Evolutionary conservation across 805 yeast species (phyloP).

Genomic region (Candida caryicola): DNA sequence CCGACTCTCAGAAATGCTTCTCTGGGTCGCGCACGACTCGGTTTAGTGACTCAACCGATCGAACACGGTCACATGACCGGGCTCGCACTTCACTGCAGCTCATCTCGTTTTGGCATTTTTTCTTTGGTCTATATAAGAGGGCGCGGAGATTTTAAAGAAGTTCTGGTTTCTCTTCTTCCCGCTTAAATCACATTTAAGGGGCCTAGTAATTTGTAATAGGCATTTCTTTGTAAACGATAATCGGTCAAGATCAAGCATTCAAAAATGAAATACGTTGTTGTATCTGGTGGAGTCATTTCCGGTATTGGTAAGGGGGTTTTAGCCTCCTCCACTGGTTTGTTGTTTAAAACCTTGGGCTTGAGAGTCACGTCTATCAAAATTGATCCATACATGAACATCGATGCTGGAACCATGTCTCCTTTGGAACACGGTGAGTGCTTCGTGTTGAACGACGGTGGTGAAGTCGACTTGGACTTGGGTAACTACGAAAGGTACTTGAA

Average conservation of each 20-base stretch:
- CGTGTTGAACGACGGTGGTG: slow-evolving; percentile 98
- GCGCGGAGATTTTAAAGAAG: not conserved
- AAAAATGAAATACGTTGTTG: slow-evolving; percentile 96
- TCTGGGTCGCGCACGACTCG: no score
- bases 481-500: slow-evolving; percentile 96
- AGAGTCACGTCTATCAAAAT: slow-evolving; percentile 96
- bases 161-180: slow-evolving; percentile 37
- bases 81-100: no score
- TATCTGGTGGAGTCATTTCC: slow-evolving; percentile 98
- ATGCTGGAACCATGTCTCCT: slow-evolving; percentile 99
- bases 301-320: slow-evolving; percentile 99
- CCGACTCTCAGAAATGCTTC: no score
- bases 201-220: not conserved
- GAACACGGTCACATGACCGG: no score
- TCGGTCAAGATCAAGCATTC: not conserved
- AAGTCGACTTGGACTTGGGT: slow-evolving; percentile 96
- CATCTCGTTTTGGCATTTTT: slow-evolving; percentile 10
- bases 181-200: slow-evolving; percentile 45
- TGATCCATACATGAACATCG: slow-evolving; percentile 98
- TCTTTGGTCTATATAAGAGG: slow-evolving; percentile 6
- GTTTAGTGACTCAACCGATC: no score
- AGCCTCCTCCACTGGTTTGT: slow-evolving; percentile 95
- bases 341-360: slow-evolving; percentile 88
- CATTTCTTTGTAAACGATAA: not conserved
- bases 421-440: slow-evolving; percentile 99